Base-by-base conservation (phyloP, 202 grass and related monocot genomes). In the Carex sylvatica region DNA sequence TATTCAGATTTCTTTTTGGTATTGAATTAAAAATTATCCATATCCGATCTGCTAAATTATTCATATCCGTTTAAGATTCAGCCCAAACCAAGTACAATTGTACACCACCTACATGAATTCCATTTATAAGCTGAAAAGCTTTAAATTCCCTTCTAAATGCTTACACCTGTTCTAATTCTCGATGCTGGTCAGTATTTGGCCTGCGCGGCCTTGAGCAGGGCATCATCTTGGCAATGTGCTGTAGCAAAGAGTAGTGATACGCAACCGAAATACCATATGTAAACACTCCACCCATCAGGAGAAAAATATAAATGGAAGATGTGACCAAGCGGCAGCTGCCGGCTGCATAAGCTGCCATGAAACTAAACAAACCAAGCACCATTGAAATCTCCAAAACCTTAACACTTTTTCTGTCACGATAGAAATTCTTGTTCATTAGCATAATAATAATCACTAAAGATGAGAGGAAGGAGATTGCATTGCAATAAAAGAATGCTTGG, bases 261-360 rank as follows among this genome's bases (percentile, higher is more conserved):
- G 23, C 79, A 4, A 82, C 54, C 1, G 79, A 82, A 82, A 83
- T 70, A 61, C 86, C 83, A 83, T 80, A 92, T 8, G 7, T 15
- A 64, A 90, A 84, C 44, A 94, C 87, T 24, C 40, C 31, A 59
- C 67, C 56, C 65, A 94, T 70, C 0, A 88, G 80, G 12, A 94
- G 63, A 23, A 94, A 91, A 53, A 84, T 87, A 53, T 94, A 90
- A 7, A 83, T 54, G 6, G 88, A 91, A 35, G 78, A 78, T 0
- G 59, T 74, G 12, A 84, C 65, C 74, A 61, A 84, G 52, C 88
- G 84, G 59, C 81, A 90, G 86, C 88, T 91, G 78, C 90, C 93
- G 30, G 74, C 70, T 3, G 80, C 88, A 65, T 91, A 93, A 80
- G 90, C 93, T 67, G 84, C 87, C 88, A 93, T 87, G 82, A 96